Percentiles rank a stretch among this genome's conserved stretches.
Conservation (phyloP, 2,329 filamentous ascomycete genomes). For the Apiospora sp. region DNA sequence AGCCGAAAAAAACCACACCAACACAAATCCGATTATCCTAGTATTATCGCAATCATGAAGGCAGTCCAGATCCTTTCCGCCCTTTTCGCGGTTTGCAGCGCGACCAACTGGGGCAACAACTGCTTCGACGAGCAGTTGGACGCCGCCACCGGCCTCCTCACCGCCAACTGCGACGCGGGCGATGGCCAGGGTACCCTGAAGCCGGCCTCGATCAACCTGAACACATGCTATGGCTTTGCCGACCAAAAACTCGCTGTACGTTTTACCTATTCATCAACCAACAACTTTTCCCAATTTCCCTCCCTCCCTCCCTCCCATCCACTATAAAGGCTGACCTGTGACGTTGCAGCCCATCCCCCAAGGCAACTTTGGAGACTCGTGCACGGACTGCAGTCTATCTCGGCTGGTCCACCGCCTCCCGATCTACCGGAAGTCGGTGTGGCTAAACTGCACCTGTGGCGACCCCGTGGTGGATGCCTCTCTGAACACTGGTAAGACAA, state of each 20-base stretch:
- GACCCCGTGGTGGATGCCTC: not conserved
- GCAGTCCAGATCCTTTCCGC: not conserved
- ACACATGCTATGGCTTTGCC: not conserved
- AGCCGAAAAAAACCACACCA: not conserved
- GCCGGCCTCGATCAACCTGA: not conserved
- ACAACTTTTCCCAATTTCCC: not conserved
- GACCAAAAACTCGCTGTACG: not conserved
- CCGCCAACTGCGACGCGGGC: not conserved
- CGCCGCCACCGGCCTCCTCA: not conserved
- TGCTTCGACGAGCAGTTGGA: not conserved
- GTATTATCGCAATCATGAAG: not conserved
- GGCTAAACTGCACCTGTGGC: not conserved
- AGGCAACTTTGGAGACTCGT: not conserved
- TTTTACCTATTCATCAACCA: not conserved
- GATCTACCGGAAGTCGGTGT: not conserved
- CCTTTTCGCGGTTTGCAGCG: not conserved
- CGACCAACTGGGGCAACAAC: not conserved
- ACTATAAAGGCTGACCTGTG: not conserved
- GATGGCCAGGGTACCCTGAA: not conserved
- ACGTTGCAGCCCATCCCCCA: not conserved
- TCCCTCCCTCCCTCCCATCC: not conserved
- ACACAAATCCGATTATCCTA: not conserved
- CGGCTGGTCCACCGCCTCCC: not conserved
- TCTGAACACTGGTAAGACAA: not conserved
- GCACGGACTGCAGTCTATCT: not conserved